phyloP scores from a whole-genome alignment of 345 rosid species.

The Pistacia integerrima region DNA sequence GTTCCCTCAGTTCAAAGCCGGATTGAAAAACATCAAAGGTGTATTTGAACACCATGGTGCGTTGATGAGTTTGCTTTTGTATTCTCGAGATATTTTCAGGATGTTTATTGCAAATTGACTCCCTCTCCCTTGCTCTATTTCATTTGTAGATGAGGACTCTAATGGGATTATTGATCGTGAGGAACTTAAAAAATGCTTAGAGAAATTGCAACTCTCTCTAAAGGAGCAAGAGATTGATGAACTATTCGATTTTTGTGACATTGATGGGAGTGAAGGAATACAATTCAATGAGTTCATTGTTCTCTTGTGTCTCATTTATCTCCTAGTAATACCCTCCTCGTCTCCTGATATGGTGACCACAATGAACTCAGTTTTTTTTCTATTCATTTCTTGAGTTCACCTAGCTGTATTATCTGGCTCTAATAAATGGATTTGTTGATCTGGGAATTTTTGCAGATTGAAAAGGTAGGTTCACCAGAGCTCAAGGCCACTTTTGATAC shows the following conservation, averaged over 20 bases:
- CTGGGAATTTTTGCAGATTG: slow-evolving; percentile 40
- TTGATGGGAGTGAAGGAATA: slow-evolving; percentile 76
- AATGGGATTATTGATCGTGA: slow-evolving; percentile 68
- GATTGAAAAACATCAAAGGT: slow-evolving; percentile 60
- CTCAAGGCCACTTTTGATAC: slow-evolving; percentile 72
- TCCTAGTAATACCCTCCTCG: slow-evolving; percentile 56
- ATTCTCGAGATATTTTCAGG: neutral
- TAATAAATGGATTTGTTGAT: slow-evolving; percentile 15
- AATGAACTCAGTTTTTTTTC: slow-evolving; percentile 11
- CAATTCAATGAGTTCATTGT: slow-evolving; percentile 85
- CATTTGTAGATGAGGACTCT: slow-evolving; percentile 56
- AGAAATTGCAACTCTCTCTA: slow-evolving; percentile 51
- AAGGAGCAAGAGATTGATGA: slow-evolving; percentile 72
- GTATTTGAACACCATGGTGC: slow-evolving; percentile 70
- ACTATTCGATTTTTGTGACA: slow-evolving; percentile 74
- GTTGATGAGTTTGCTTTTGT: slow-evolving; percentile 18
- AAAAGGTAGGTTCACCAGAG: slow-evolving; percentile 44
- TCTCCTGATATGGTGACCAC: slow-evolving; percentile 31
- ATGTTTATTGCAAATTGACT: neutral
- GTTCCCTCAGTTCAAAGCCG: slow-evolving; percentile 69
- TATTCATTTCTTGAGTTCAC: neutral
- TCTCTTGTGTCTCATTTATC: slow-evolving; percentile 75
- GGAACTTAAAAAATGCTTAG: slow-evolving; percentile 69
- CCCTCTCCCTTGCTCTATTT: slow-evolving; percentile 18
- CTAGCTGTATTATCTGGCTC: neutral